Conservation (phyloP, 352 stramenopile species). For the Pythium brachiatum region DNA sequence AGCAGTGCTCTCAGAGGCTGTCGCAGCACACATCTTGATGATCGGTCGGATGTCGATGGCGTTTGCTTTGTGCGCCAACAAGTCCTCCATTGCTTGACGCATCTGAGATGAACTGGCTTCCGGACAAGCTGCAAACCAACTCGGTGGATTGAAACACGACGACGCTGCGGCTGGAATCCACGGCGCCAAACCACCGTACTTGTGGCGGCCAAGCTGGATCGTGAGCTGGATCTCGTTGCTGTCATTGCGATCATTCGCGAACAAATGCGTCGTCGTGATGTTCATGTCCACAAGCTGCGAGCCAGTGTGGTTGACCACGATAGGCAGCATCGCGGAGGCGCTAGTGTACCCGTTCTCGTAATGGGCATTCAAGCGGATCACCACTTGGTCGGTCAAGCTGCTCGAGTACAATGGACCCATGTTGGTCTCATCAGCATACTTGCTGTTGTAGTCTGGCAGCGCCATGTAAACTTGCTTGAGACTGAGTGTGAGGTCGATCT, state of each 20-base stretch:
- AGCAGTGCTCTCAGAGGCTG: too few species aligned
- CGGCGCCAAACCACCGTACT: conserved; percentile 29
- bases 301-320: conserved; percentile 36
- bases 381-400: conserved; percentile 33
- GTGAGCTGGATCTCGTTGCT: conserved; percentile 22
- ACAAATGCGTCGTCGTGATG: conserved; percentile 26
- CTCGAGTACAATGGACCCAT: conserved; percentile 31
- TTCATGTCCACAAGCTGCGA: conserved; percentile 37
- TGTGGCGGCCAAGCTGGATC: conserved; percentile 20
- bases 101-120: neutral
- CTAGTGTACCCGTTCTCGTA: conserved; percentile 8
- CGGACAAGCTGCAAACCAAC: neutral
- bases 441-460: conserved; percentile 3
- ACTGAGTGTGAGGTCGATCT: conserved; percentile 42
- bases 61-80: neutral
- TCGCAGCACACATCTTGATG: neutral
- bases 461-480: conserved; percentile 48
- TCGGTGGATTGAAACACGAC: neutral
- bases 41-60: neutral
- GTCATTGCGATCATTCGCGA: conserved; percentile 9
- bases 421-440: conserved; percentile 9
- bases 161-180: conserved; percentile 15
- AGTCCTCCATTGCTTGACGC: neutral
- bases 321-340: conserved; percentile 29
- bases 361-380: conserved; percentile 31